These are phyloP conservation scores for Ceratocystis ficicola DNA, from an alignment of 2,329 filamentous ascomycete genomes.

Conservation along the genomic window DNA sequence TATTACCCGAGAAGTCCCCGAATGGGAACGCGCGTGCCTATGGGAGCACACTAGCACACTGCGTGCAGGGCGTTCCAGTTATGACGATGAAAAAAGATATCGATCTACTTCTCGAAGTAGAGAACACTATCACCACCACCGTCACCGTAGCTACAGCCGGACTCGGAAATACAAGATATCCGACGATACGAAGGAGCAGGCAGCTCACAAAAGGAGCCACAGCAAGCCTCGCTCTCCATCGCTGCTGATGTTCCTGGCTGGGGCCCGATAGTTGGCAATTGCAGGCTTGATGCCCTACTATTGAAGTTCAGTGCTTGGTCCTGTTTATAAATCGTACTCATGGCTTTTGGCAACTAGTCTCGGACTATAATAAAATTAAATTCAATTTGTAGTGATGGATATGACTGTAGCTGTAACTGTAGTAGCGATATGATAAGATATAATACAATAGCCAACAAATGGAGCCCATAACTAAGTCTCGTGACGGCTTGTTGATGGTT, in stretches of 20 bases:
- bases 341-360: neutral
- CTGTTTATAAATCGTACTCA: neutral
- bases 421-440: constrained; percentile 2
- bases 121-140: constrained; percentile 34
- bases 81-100: constrained; percentile 24
- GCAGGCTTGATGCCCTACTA: neutral
- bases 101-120: constrained; percentile 26
- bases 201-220: constrained; percentile 46
- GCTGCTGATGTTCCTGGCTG: constrained; percentile 46
- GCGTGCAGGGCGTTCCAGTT: constrained; percentile 39
- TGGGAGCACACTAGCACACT: constrained; percentile 58
- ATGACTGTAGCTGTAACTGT: constrained; percentile 12
- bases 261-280: constrained; percentile 29
- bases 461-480: neutral
- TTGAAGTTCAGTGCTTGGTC: neutral
- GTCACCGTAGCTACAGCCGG: constrained; percentile 29
- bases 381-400: constrained; percentile 3
- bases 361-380: neutral
- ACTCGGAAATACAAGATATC: constrained; percentile 4
- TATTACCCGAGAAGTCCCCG: constrained; percentile 60
- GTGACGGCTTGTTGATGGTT: neutral
- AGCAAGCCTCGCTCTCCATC: constrained; percentile 45
- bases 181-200: constrained; percentile 36
- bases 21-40: constrained; percentile 57
- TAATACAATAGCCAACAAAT: neutral